Evolutionary conservation across 2,329 filamentous ascomycete genomes (phyloP), one percentile per base, ranked within the genome.

Genomic region (Xylariales sp.): DNA sequence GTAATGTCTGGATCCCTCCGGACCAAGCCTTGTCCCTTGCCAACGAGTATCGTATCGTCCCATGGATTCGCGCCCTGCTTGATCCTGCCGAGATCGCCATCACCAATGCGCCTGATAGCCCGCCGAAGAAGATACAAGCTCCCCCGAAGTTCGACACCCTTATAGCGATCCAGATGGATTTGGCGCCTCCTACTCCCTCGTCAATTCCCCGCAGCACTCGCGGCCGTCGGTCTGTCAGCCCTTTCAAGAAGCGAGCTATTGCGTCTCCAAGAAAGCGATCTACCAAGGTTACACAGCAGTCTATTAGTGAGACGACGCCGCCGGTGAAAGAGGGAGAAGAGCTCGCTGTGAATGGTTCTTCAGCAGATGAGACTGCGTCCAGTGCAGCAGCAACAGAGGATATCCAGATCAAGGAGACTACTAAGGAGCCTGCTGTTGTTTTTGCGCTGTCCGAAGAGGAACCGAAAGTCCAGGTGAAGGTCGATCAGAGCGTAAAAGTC

Each of bases 1-100:
- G 93, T 33, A 98, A 96, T 63, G 81, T 98, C 39, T 98, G 93
- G 93, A 90, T 97, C 38, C 81, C 88, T 34, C 89, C 91, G 5
- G 74, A 84, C 50, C 67, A 80, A 79, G 93, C 93, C 25, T 76
- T 98, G 32, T 69, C 78, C 44, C 76, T 98, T 10, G 87, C 91
- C 38, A 81, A 86, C 33, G 90, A 97, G 64, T 98, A 97, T 62
- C 75, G 79, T 43, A 89, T 97, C 62, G 66, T 76, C 36, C 74
- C 84, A 32, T 98, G 93, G 93, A 88, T 98, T 52, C 80, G 80
- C 43, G 93, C 93, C n/a, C 76, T 98, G 14, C 76, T 98, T 37
- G 91, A 97, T 60, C 82, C 88, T n/a, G 71, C 84, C 48, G 84
- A 89, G 20, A 95, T 97, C 46, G 60, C 69, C 31, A 59, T 71